phyloP scores from a whole-genome alignment of 441 rosid species.

The Erodium trifolium region DNA sequence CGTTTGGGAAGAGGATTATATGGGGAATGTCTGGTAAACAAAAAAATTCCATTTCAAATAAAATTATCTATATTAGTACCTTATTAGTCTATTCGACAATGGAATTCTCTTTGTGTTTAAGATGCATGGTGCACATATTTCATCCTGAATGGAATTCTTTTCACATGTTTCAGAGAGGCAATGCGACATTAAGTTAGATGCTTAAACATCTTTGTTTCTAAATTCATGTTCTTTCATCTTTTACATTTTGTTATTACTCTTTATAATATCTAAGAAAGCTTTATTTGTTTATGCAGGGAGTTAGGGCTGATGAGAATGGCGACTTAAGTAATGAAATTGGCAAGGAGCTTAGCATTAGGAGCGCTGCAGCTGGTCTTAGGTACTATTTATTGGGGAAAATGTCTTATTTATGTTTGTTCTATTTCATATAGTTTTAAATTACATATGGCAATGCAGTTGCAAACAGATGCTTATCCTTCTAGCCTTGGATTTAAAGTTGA shows the following conservation, averaged over 20 bases:
- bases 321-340: conserved; percentile 48
- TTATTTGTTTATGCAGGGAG: conserved; percentile 39
- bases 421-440: background rate
- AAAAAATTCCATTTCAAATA: conserved; percentile 8
- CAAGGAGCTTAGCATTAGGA: conserved; percentile 56
- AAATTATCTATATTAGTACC: background rate
- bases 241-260: background rate
- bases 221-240: background rate
- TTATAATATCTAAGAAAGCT: background rate
- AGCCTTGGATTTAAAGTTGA: background rate
- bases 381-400: conserved; percentile 19
- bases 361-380: conserved; percentile 70
- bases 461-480: background rate
- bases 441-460: background rate
- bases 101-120: background rate
- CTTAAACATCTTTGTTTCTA: background rate
- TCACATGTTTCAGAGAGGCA: background rate
- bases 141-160: background rate
- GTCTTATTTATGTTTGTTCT: conserved; percentile 1
- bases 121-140: background rate
- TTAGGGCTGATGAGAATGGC: conserved; percentile 58
- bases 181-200: background rate
- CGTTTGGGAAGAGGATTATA: conserved; percentile 71
- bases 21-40: conserved; percentile 79
- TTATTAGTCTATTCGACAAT: background rate